These are phyloP conservation scores for Verticillium isaacii DNA, from an alignment of 2,329 filamentous ascomycete genomes.

Conservation along the genomic window DNA sequence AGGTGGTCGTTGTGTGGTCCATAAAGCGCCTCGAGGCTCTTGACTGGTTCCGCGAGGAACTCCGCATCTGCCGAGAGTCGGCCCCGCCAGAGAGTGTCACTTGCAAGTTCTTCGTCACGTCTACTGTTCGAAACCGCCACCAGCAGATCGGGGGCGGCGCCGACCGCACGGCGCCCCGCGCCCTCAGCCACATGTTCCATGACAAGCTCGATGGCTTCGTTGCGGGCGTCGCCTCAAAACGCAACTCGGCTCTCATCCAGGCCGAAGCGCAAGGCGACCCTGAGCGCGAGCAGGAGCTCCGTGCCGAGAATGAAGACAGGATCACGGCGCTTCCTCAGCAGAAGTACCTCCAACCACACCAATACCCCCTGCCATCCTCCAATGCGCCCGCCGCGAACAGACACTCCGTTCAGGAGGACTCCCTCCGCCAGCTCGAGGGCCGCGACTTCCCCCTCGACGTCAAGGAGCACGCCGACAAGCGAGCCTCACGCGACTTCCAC, in stretches of 20 bases:
- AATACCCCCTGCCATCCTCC: not conserved
- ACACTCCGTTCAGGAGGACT: conserved; percentile 36
- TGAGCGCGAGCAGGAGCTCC: conserved; percentile 74
- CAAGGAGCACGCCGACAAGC: conserved; percentile 25
- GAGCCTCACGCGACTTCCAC: conserved; percentile 43
- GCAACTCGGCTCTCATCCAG: conserved; percentile 77
- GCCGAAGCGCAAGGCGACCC: conserved; percentile 75
- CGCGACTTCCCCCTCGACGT: conserved; percentile 39
- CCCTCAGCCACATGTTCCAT: conserved; percentile 72
- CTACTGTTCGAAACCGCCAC: conserved; percentile 53
- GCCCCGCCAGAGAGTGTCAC: conserved; percentile 85
- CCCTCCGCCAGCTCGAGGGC: conserved; percentile 45
- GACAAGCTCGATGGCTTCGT: conserved; percentile 86
- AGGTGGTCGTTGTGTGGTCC: conserved; percentile 90
- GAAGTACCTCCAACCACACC: conserved; percentile 56
- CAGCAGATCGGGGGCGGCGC: conserved; percentile 13
- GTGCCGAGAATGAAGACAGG: conserved; percentile 77
- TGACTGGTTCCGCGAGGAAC: conserved; percentile 96
- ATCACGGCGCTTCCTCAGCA: conserved; percentile 75
- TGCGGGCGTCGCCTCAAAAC: conserved; percentile 79
- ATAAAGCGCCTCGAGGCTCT: conserved; percentile 87
- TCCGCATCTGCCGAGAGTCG: conserved; percentile 84
- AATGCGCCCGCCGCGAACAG: conserved; percentile 22
- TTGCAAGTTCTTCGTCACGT: conserved; percentile 93
- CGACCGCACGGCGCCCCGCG: conserved; percentile 49